Base-by-base conservation (phyloP, 352 stramenopile species). In the Globisporangium nagaii region DNA sequence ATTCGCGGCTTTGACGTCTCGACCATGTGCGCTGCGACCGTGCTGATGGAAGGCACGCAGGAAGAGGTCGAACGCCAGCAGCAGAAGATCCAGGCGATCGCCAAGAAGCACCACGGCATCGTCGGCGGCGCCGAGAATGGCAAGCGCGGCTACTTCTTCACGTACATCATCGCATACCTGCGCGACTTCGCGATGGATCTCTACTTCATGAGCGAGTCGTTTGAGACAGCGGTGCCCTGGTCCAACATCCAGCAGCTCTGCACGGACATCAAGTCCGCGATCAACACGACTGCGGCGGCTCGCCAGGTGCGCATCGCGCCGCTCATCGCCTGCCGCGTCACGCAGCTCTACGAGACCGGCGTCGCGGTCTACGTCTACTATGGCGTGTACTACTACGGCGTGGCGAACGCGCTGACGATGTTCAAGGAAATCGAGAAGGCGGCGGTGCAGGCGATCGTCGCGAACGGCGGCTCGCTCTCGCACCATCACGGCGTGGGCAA, bases 351-450 rank as follows among this genome's bases (percentile, higher is more conserved):
- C 64, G 90, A 96, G 41, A 96, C 96, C 12, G 93, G 93, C 46
- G 92, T 85, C 40, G 97, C 88, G 40, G 75, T 98, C 25, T 98
- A 98, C 65, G 96, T 98, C 59, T 98, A 98, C 69, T 97, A 98
- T 63, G 95, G 90, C 48, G 96, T 98, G 60, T 96, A 96, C 60
- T 90, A 92, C 68, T 88, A 82, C 45, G 79, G 80, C 35, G 69
- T 98, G 20, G 45, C 66, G 19, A 75, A 97, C 52, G 77, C 89
- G 17, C 76, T 93, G 53, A 51, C 62, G 46, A 70, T 95, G 3
- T 98, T 97, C 68, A 65, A 71, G 22, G 71, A 82, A 25, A 93
- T 97, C 24, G 79, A 90, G 36, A 54, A 73, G 17, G 76, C 73
- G 28, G 78, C 74, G 8, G 75, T 90, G 5, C 70, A 77, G 2